A percentile compares a stretch with the other conserved stretches of the same genome.
Conservation (phyloP, 1,139 yeast species). For the Blastobotrys petasosporus region DNA sequence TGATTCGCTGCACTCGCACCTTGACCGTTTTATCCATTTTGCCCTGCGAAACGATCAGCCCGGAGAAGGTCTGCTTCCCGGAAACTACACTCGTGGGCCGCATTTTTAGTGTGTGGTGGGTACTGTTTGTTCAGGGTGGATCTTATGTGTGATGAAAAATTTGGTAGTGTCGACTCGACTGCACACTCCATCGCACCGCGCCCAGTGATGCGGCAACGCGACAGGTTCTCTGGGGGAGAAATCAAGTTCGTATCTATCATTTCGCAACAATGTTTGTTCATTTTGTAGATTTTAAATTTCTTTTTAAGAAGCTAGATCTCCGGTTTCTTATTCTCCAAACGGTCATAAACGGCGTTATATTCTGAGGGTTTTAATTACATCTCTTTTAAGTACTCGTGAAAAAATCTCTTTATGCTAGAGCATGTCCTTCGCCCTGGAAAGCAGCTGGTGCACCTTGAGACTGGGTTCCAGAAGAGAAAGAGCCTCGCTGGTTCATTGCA, state of each 20-base stretch:
- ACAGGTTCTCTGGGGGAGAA: no score
- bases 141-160: neutral
- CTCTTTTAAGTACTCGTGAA: neutral
- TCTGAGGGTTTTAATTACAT: neutral
- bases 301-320: no score
- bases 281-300: no score
- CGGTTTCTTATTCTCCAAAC: no score
- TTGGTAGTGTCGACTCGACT: neutral
- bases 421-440: slow-evolving; percentile 7
- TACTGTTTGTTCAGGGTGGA: neutral
- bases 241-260: no score
- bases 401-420: no score
- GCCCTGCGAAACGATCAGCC: slow-evolving; percentile 92
- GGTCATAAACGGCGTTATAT: neutral
- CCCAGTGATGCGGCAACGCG: neutral
- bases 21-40: slow-evolving; percentile 94
- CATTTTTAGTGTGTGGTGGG: slow-evolving; percentile 6
- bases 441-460: neutral
- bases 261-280: no score
- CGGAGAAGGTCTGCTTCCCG: slow-evolving; percentile 73
- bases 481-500: no score
- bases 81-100: no score
- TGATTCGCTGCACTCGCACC: slow-evolving; percentile 64
- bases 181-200: neutral
- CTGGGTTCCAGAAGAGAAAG: neutral